Conservation (phyloP, 495 filamentous ascomycete genomes). For the Penicillium desertorum region DNA sequence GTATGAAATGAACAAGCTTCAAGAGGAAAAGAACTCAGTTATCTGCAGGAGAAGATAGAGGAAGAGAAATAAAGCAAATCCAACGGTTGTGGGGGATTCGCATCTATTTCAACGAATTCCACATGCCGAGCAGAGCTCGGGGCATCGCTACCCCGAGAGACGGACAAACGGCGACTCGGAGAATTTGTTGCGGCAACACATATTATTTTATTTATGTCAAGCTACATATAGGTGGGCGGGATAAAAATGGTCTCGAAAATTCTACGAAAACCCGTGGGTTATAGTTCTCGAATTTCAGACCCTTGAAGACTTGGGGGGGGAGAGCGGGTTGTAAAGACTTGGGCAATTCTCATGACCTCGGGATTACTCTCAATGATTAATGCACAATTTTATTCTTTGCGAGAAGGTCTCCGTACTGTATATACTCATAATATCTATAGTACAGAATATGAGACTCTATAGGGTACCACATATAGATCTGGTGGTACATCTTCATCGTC, state of each 20-base stretch:
- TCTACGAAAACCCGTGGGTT: neutral
- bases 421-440: neutral
- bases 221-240: neutral
- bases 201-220: neutral
- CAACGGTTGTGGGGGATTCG: slow-evolving; percentile 9
- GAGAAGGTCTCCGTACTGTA: neutral
- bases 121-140: slow-evolving; percentile 30
- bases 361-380: neutral
- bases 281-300: neutral
- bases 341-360: neutral
- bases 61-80: slow-evolving; percentile 7
- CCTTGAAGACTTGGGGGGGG: neutral
- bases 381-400: neutral
- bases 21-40: slow-evolving; percentile 1
- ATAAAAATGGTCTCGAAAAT: neutral
- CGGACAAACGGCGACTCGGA: slow-evolving; percentile 10
- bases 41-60: slow-evolving; percentile 1
- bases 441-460: neutral
- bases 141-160: slow-evolving; percentile 36
- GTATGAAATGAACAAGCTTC: slow-evolving; percentile 1
- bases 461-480: neutral
- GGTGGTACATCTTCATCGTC: neutral
- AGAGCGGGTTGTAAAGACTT: neutral
- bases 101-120: slow-evolving; percentile 17
- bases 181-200: neutral